A percentile compares a stretch with the other conserved stretches of the same genome.
Conservation (phyloP, 108 stramenopile genomes). For the Cyclotella atomus region DNA sequence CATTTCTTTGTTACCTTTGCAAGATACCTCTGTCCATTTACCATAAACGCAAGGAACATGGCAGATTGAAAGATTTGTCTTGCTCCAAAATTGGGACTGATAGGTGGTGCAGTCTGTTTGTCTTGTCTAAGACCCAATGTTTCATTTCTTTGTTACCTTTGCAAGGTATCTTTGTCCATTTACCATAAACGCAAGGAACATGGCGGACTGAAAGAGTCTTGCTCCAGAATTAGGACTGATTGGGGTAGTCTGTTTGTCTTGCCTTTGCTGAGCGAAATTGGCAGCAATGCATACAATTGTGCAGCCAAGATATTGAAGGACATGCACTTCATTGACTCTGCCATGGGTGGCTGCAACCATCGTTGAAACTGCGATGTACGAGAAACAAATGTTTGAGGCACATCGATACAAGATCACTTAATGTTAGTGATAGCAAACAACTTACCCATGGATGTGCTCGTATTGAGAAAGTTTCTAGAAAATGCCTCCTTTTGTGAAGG, state of each 20-base stretch:
- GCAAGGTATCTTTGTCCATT: slow-evolving; percentile 49
- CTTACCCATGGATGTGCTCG: slow-evolving; percentile 38
- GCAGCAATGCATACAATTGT: slow-evolving; percentile 56
- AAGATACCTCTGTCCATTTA: slow-evolving; percentile 46
- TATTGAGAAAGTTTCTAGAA: slow-evolving; percentile 42
- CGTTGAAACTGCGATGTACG: slow-evolving; percentile 19
- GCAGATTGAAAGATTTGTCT: slow-evolving; percentile 48
- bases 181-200: slow-evolving; percentile 51
- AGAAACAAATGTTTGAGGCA: not conserved
- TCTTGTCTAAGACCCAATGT: no score
- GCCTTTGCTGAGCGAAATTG: slow-evolving; percentile 37
- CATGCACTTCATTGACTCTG: slow-evolving; percentile 49
- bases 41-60: slow-evolving; percentile 52
- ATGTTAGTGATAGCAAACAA: no score
- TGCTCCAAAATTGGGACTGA: slow-evolving; percentile 12
- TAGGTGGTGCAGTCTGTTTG: no score
- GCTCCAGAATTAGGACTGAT: slow-evolving; percentile 15
- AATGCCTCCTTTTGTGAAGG: slow-evolving; percentile 17
- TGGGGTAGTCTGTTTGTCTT: slow-evolving; percentile 1
- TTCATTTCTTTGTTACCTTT: slow-evolving; percentile 39
- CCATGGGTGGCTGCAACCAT: slow-evolving; percentile 49
- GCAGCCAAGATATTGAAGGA: slow-evolving; percentile 44
- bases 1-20: slow-evolving; percentile 45
- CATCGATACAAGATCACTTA: no score
- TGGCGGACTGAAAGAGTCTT: slow-evolving; percentile 45